Base-by-base conservation (phyloP, 208 protist species). In the Wallacemonas sp. region DNA sequence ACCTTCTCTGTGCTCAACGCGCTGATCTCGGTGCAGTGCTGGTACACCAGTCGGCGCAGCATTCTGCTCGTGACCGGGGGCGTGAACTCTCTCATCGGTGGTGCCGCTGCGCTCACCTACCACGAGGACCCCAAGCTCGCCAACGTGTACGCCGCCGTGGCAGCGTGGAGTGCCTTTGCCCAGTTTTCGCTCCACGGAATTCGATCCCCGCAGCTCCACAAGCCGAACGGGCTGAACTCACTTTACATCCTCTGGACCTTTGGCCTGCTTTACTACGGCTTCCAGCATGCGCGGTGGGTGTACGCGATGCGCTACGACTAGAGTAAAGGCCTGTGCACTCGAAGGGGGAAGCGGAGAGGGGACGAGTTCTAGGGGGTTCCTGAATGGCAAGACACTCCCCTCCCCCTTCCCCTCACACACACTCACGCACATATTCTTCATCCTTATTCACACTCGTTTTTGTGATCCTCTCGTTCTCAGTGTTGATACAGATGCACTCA, bases 101-200 rank as follows among this genome's bases (percentile, higher is more conserved):
- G 63, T 1, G 62, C 73, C 9, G 84, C 78, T 12, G 70, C 74
- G 0, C 64, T 70, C 11, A 68, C 73, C 36, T 85, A 91, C 68
- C 54, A 73, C 1, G 76, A 78, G 46, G 88, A 94, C 49, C 62
- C 71, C 2, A 78, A 80, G 47, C 74, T 91, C 12, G 79, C 82
- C 12, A 94, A 86, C 54, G 54, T 81, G 5, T 85, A 79, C 57
- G 66, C 74, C 48, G 72, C 73, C 34, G 76, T 80, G 16, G 88
- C 80, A 1, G 64, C 85, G 14, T 70, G 60, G 11, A 81, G 75
- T 32, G 88, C 88, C 1, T 80, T 67, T 26, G 77, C 61, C n/a
- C 81, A 90, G 58, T 94, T 88, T 72, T 4, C 76, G 12, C 55
- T 90, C 43, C 88, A 94, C 32, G 85, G 71, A 14, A 68, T 90